Evolutionary conservation across 208 protist species (phyloP), one percentile per base, ranked within the genome.

Genomic region (Vickermania ingenoplastis): DNA sequence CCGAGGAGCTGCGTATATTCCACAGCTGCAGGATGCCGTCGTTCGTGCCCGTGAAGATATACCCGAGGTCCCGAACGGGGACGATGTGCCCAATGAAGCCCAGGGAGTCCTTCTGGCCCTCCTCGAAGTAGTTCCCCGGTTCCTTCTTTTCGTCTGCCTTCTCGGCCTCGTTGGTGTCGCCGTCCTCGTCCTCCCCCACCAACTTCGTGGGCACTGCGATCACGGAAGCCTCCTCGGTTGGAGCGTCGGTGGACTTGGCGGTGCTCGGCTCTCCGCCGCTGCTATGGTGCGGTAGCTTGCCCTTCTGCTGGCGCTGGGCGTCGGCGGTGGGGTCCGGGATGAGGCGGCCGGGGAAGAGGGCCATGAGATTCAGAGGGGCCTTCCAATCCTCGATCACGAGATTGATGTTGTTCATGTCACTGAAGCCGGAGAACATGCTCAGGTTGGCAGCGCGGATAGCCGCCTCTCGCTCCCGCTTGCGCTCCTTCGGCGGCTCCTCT

Each of bases 21-120:
- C 88, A 94, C 59, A 94, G 70, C 73, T 94, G 88, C 41, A 94
- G 25, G 2, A 89, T 50, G 0, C 88, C 88, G 41, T 86, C 77
- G 66, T 86, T 83, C 54, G 76, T 89, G 3, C 73, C 84, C 41
- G 75, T 86, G 31, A 85, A 55, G 61, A 90, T 53, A 50, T 81
- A 83, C 5, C 52, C 63, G 0, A 73, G 73, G 50, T 69, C 57
- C 13, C 53, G 63, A 31, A 87, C 28, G 14, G 66, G 59, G 3
- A 62, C 45, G 31, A 83, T 56, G 14, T 81, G 75, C 21, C 62
- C 72, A 48, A 86, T 67, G 63, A 72, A 81, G 14, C 75, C 80
- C 31, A 68, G 52, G 2, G 65, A 61, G 17, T 50, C 23, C 26
- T 66, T 52, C 60, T 82, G 73, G 17, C 59, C 67, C 13, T 57